These are phyloP conservation scores for Podila horticola DNA, from an alignment of 192 early-diverging fungal genomes.

Conservation along the genomic window DNA sequence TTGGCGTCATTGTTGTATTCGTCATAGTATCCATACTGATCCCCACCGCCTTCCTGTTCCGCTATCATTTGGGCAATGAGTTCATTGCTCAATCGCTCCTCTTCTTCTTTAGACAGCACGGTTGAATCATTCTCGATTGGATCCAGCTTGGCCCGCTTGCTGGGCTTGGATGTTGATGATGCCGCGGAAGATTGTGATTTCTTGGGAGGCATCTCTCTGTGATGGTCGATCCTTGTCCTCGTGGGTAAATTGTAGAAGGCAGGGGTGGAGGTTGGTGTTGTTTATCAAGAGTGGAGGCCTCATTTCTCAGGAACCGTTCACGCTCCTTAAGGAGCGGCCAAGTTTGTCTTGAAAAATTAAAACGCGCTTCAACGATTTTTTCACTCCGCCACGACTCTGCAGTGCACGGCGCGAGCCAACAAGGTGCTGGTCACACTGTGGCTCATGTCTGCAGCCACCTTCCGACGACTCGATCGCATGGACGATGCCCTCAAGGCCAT, in stretches of 20 bases:
- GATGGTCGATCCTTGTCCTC: too few relatives aligned
- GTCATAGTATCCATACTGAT: conserved; percentile 61
- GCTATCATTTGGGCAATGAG: conserved; percentile 83
- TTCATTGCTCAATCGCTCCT: conserved; percentile 83
- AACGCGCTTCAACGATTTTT: too few relatives aligned
- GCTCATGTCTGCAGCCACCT: conserved; percentile 63
- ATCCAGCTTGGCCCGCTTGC: conserved; percentile 27
- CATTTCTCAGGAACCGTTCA: too few relatives aligned
- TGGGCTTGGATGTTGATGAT: conserved; percentile 30
- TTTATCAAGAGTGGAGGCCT: too few relatives aligned
- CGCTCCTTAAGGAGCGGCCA: too few relatives aligned
- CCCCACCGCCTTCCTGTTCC: conserved; percentile 65
- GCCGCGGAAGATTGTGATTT: conserved; percentile 23
- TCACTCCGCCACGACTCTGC: conserved; percentile 13
- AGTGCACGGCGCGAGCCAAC: conserved; percentile 55
- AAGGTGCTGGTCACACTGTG: conserved; percentile 61
- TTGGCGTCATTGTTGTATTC: conserved; percentile 68
- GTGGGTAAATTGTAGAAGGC: neutral
- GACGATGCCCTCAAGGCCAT: neutral
- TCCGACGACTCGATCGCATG: conserved; percentile 55
- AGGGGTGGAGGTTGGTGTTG: neutral
- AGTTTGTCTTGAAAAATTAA: too few relatives aligned
- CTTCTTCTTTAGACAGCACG: conserved; percentile 71
- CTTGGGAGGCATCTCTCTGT: conserved; percentile 28
- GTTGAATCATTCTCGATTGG: conserved; percentile 1